Conservation (phyloP, 1,284 basidiomycete genomes). For the Mycosarcoma mackinlayi region DNA sequence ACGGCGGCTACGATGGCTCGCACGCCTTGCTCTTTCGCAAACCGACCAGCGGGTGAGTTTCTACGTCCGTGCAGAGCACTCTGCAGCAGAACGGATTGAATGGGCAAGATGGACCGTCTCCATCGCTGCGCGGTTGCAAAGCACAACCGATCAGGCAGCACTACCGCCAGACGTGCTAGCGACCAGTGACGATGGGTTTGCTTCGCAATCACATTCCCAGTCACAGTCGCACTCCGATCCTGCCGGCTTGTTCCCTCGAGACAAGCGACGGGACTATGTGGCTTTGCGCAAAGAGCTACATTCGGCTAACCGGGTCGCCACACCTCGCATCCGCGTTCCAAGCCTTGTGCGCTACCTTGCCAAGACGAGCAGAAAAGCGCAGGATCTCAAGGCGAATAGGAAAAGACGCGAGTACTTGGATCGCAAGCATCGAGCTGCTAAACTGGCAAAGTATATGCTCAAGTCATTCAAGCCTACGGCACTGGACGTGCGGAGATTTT, state of each 20-base stretch:
- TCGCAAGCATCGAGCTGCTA: conserved; percentile 12
- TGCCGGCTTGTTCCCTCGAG: conserved; percentile 23
- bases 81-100: not conserved
- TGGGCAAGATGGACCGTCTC: conserved; percentile 32
- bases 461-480: not conserved
- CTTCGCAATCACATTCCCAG: conserved; percentile 7
- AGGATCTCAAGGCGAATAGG: not conserved
- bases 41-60: not conserved
- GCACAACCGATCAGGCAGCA: not conserved
- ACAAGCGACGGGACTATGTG: conserved; percentile 17
- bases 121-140: conserved; percentile 7
- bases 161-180: not conserved
- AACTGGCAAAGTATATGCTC: conserved; percentile 16
- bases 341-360: conserved; percentile 19
- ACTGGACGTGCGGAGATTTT: conserved; percentile 26
- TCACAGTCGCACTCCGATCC: conserved; percentile 12
- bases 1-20: conserved; percentile 25
- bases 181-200: not conserved
- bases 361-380: not conserved
- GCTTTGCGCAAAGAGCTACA: conserved; percentile 19
- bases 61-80: not conserved
- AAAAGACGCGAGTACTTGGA: conserved; percentile 5
- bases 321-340: conserved; percentile 9
- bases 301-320: conserved; percentile 6
- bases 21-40: conserved; percentile 11